phyloP scores from a whole-genome alignment of 2,329 filamentous ascomycete genomes.

The Sclerotinia borealis region DNA sequence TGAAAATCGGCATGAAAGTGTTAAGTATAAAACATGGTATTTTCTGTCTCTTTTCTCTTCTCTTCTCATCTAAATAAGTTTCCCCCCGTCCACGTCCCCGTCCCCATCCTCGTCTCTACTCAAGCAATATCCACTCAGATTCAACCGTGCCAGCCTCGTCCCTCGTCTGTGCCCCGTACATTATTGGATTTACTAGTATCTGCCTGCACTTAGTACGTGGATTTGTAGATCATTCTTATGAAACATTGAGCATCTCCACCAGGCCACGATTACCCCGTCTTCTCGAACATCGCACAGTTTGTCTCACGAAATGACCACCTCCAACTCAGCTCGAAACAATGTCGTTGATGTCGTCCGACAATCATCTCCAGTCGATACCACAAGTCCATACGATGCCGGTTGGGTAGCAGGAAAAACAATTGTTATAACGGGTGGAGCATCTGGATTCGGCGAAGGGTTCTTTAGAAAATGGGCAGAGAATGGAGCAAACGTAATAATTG shows the following conservation, averaged over 20 bases:
- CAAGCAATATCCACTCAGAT: no score
- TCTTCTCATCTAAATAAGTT: not conserved
- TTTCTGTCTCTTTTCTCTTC: not conserved
- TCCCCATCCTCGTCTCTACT: no score
- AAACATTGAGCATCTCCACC: not conserved
- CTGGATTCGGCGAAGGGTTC: constrained; percentile 52
- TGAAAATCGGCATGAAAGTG: no score
- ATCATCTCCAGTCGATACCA: constrained; percentile 40
- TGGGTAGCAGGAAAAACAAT: constrained; percentile 51
- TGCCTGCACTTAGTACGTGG: not conserved
- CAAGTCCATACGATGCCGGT: constrained; percentile 38
- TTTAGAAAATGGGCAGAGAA: constrained; percentile 47
- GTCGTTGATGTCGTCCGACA: constrained; percentile 21
- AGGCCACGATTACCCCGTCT: not conserved
- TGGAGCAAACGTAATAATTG: constrained; percentile 56
- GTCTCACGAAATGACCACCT: not conserved
- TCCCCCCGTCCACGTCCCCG: no score
- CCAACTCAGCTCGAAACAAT: constrained; percentile 13
- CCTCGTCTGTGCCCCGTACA: not conserved
- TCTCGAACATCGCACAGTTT: not conserved
- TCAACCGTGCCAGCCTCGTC: not conserved
- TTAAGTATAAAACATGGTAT: no score
- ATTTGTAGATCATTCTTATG: not conserved
- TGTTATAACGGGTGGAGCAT: constrained; percentile 58
- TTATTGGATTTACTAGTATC: not conserved